Evolutionary conservation across 2,329 filamentous ascomycete genomes (phyloP).

Genomic region (Scedosporium dehoogii): DNA sequence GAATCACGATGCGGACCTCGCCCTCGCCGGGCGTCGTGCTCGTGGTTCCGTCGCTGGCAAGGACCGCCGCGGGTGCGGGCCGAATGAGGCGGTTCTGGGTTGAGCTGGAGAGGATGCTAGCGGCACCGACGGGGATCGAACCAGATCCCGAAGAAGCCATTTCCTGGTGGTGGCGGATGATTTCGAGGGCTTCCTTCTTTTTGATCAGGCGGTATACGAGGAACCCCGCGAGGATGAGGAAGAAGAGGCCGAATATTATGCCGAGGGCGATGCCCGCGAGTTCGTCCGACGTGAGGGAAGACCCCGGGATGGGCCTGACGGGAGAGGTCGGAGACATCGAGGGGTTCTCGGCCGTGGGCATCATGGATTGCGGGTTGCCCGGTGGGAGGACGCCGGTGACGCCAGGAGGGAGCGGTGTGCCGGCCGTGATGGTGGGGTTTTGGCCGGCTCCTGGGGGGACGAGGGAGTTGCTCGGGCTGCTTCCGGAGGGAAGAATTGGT

Average conservation of each 20-base stretch:
- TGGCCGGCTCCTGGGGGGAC: neutral
- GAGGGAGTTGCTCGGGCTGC: neutral
- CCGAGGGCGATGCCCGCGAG: constrained; percentile 20
- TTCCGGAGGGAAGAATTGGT: neutral
- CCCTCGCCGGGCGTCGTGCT: constrained; percentile 12
- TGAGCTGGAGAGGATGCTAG: neutral
- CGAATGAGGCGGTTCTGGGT: neutral
- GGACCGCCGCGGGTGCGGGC: neutral
- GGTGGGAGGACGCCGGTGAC: neutral
- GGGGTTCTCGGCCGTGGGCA: constrained; percentile 5
- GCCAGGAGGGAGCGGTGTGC: neutral
- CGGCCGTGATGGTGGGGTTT: neutral
- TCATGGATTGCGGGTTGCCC: neutral
- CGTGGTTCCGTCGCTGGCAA: constrained; percentile 5
- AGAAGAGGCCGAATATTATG: constrained; percentile 13
- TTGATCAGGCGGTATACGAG: constrained; percentile 13
- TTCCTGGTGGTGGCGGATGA: constrained; percentile 7
- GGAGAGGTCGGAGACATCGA: neutral
- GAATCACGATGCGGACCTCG: constrained; percentile 22
- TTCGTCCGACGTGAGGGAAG: constrained; percentile 15
- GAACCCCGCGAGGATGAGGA: constrained; percentile 14
- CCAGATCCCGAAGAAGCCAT: constrained; percentile 8
- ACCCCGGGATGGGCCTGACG: constrained; percentile 1
- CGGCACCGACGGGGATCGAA: neutral
- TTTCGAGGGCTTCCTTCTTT: constrained; percentile 8